Percentiles rank a stretch among this genome's conserved stretches.
Evolutionary conservation across 495 filamentous ascomycete genomes (phyloP).

Genomic region (Aspergillus leporis): DNA sequence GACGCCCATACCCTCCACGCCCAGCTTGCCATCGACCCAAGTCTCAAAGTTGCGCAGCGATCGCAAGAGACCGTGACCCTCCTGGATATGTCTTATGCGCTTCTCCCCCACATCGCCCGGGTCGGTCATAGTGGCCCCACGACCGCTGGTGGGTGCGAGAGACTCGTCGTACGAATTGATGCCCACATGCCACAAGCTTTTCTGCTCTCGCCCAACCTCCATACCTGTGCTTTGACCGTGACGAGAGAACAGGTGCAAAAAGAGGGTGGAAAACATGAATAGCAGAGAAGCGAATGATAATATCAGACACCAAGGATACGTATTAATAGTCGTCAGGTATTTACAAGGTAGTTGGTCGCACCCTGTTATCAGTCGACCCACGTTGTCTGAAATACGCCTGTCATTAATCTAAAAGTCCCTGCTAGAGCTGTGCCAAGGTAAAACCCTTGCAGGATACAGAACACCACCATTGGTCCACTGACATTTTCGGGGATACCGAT

Average conservation of each 20-base stretch:
- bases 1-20: conserved; percentile 7
- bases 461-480: no score
- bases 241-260: neutral
- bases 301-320: neutral
- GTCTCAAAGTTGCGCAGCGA: conserved; percentile 7
- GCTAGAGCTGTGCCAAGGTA: neutral
- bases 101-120: neutral
- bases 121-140: neutral
- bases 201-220: neutral
- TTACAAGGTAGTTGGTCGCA: no score
- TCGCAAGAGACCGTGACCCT: conserved; percentile 1
- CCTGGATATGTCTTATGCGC: neutral
- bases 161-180: neutral
- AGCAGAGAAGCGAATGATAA: neutral
- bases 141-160: neutral
- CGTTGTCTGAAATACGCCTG: no score
- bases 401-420: neutral
- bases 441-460: neutral
- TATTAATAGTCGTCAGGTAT: neutral
- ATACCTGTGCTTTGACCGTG: neutral
- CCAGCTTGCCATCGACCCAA: conserved; percentile 5
- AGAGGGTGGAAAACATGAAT: neutral
- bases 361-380: no score
- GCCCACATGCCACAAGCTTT: conserved; percentile 6
- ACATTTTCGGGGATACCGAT: no score